Conservation (phyloP, 2,329 filamentous ascomycete species). For the Alternaria ethzedia region DNA sequence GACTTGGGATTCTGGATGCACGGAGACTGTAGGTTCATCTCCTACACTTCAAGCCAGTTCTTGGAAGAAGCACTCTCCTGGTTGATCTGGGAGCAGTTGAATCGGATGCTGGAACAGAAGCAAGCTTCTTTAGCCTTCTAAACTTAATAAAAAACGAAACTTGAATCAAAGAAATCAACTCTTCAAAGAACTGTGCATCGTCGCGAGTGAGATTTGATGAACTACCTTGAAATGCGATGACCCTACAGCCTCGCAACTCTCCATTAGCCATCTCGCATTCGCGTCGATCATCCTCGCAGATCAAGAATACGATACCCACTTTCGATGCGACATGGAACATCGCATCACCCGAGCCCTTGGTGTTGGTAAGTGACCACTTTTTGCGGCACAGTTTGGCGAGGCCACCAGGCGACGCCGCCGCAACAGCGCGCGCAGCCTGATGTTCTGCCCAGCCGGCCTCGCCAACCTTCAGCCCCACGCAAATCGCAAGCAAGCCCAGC, state of each 20-base stretch:
- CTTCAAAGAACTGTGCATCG: not conserved
- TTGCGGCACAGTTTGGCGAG: not conserved
- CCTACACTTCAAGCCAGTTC: constrained; percentile 59
- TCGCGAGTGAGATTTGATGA: not conserved
- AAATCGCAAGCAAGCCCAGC: not conserved
- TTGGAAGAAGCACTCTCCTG: constrained; percentile 44
- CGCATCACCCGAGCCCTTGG: not conserved
- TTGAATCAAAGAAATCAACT: constrained; percentile 6
- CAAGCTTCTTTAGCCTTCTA: constrained; percentile 51
- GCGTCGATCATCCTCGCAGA: not conserved
- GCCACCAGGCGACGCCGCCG: not conserved
- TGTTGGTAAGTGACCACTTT: not conserved
- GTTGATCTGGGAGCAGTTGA: constrained; percentile 48
- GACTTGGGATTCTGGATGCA: constrained; percentile 16
- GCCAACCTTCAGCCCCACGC: not conserved
- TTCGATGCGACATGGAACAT: not conserved
- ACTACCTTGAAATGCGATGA: not conserved
- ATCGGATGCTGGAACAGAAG: constrained; percentile 59
- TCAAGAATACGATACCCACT: not conserved
- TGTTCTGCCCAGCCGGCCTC: not conserved
- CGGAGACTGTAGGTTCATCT: constrained; percentile 59
- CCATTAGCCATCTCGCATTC: not conserved
- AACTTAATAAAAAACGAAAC: constrained; percentile 48
- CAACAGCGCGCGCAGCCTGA: not conserved
- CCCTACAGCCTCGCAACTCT: not conserved